A percentile compares a stretch with the other conserved stretches of the same genome.
phyloP scores from a whole-genome alignment of 176 grass and related monocot genomes.

The Urochloa ruziziensis region DNA sequence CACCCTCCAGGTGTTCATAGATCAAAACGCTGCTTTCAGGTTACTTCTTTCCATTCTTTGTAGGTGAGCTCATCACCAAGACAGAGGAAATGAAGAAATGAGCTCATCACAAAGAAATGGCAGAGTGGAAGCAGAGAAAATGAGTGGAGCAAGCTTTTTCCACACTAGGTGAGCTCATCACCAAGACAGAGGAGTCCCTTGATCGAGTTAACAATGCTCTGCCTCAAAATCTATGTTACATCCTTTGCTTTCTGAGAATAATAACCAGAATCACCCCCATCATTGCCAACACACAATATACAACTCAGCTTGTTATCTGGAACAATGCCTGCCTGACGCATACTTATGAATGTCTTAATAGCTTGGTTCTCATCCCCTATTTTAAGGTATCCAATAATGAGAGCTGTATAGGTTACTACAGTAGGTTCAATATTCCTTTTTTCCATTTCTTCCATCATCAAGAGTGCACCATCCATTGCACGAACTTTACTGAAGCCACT shows the following conservation, averaged over 20 bases:
- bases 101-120: too few species aligned
- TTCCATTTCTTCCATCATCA: conserved; percentile 66
- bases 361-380: conserved; percentile 30
- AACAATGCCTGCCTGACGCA: conserved; percentile 47
- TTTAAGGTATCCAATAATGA: conserved; percentile 57
- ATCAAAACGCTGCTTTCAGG: background rate
- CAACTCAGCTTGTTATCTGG: conserved; percentile 43
- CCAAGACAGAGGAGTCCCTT: background rate
- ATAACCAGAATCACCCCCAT: conserved; percentile 2
- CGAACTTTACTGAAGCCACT: conserved; percentile 56
- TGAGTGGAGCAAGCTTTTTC: background rate
- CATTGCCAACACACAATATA: conserved; percentile 34
- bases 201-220: background rate
- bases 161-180: background rate
- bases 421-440: conserved; percentile 48
- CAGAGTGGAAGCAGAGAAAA: background rate
- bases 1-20: background rate
- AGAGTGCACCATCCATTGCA: conserved; percentile 52
- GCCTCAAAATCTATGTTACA: conserved; percentile 8
- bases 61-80: too few species aligned
- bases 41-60: background rate
- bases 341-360: conserved; percentile 31
- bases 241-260: background rate
- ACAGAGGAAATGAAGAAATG: too few species aligned
- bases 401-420: conserved; percentile 59